Percentiles rank a stretch among this genome's conserved stretches.
Evolutionary conservation across 2,329 filamentous ascomycete species (phyloP).

Genomic region (Teratosphaeria pseudoeucalypti): DNA sequence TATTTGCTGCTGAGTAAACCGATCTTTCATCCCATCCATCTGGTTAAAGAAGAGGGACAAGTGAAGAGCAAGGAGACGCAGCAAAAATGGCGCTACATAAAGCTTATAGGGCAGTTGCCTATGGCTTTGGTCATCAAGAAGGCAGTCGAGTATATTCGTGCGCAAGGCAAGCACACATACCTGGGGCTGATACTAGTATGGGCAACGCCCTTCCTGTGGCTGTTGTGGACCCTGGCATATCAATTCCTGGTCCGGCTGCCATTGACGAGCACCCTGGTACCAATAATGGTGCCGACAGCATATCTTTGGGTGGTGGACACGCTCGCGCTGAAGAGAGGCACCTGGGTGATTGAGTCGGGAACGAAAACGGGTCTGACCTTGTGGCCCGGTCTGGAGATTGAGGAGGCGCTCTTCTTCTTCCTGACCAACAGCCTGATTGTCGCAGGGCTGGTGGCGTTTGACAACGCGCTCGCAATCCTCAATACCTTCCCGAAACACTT

Average conservation of each 20-base stretch:
- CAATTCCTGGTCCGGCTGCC: constrained; percentile 55
- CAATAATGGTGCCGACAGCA: constrained; percentile 53
- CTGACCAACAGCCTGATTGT: constrained; percentile 60
- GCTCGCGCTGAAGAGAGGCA: constrained; percentile 54
- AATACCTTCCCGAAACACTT: constrained; percentile 53
- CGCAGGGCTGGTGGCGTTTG: constrained; percentile 57
- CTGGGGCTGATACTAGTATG: constrained; percentile 60
- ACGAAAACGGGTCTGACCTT: constrained; percentile 57
- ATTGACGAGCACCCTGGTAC: constrained; percentile 44
- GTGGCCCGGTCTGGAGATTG: constrained; percentile 58
- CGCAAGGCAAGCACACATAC: constrained; percentile 48
- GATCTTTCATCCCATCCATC: constrained; percentile 44
- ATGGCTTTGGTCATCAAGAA: constrained; percentile 36
- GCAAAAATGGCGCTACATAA: constrained; percentile 30
- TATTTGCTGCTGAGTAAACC: constrained; percentile 59
- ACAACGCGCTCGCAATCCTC: constrained; percentile 56
- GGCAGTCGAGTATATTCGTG: constrained; percentile 38
- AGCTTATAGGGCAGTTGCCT: constrained; percentile 40
- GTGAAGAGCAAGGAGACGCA: constrained; percentile 11
- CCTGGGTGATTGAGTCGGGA: constrained; percentile 58
- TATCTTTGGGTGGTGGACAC: constrained; percentile 67
- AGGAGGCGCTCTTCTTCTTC: constrained; percentile 66
- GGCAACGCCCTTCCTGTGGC: constrained; percentile 55
- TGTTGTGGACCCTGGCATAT: constrained; percentile 54
- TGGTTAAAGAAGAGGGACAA: constrained; percentile 32